Base-by-base conservation (phyloP, 345 rosid genomes). In the Salix arbutifolia region DNA sequence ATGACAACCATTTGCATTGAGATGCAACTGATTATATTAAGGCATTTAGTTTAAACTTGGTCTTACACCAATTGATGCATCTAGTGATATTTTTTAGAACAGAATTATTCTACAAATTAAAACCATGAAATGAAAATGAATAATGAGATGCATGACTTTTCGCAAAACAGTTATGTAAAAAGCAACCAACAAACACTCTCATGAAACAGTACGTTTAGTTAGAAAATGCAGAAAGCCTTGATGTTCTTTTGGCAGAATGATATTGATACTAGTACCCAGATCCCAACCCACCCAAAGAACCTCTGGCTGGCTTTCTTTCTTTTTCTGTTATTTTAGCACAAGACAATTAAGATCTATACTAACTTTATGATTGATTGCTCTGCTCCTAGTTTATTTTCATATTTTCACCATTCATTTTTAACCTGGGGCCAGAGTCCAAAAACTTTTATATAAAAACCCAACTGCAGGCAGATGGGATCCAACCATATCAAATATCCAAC, bases 401-500 rank as follows among this genome's bases (percentile, higher is more conserved):
- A 6, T 46, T 71, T 35, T 50, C 28, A 67, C 18, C 38, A 25
- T 66, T 19, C 62, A 13, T 50, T 17, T 69, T 56, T 67, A 56
- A 66, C 25, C 35, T 58, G 28, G 14, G 13, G 35, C 44, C 66
- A 38, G 60, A 67, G 31, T 21, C 21, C 28, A 14, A 64, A 66
- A 46, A 21, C 62, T 33, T 61, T 79, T 58, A 74, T 16, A 70
- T 26, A 62, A 75, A 67, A 50, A 33, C 75, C 76, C 40, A 75
- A 52, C 65, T 40, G 72, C 53, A 76, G 77, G 50, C 75, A 73
- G 79, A 70, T 60, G 65, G 23, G 85, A 74, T 70, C 61, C 72
- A 65, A 61, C 65, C 75, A 67, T 17, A 42, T 66, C 66, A 71
- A 67, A 71, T 48, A 67, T 76, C 37, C 21, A 62, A 64, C 35